Evolutionary conservation across 352 stramenopile species (phyloP).

Genomic region (Globisporangium recalcitrans): DNA sequence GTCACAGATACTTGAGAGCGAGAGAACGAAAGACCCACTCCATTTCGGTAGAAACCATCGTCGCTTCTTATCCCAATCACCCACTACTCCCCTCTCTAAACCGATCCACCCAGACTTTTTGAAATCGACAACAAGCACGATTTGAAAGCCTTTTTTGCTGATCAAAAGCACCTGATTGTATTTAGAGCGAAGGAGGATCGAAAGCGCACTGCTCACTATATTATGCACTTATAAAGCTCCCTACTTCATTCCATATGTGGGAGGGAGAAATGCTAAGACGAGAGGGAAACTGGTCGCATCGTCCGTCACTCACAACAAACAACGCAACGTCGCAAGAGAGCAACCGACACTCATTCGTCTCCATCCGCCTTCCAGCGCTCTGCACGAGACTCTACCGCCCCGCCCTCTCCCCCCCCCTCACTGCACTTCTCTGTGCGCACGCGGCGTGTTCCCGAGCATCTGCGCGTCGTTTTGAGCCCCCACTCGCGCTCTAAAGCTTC

Average conservation of each 20-base stretch:
- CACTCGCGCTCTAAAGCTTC: not conserved
- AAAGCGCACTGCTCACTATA: too few relatives aligned
- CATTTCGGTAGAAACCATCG: too few relatives aligned
- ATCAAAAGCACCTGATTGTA: not conserved
- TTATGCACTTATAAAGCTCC: not conserved
- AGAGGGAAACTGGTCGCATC: not conserved
- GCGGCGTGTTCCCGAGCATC: not conserved
- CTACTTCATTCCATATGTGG: not conserved
- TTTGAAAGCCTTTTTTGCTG: not conserved
- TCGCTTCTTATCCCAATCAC: not conserved
- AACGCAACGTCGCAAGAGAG: not conserved
- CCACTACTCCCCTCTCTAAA: not conserved
- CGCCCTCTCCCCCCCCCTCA: too few relatives aligned
- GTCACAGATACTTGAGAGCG: too few relatives aligned
- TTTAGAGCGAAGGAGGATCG: too few relatives aligned
- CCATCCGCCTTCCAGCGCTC: not conserved
- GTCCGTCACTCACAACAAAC: not conserved
- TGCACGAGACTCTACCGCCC: not conserved
- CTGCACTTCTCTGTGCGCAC: not conserved
- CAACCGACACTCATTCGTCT: not conserved
- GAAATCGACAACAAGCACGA: not conserved
- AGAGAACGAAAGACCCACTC: too few relatives aligned
- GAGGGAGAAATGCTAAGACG: not conserved
- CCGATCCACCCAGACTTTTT: not conserved
- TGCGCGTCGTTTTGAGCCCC: not conserved